Base-by-base conservation (phyloP, 2,329 filamentous ascomycete species). In the Scedosporium minutisporum region DNA sequence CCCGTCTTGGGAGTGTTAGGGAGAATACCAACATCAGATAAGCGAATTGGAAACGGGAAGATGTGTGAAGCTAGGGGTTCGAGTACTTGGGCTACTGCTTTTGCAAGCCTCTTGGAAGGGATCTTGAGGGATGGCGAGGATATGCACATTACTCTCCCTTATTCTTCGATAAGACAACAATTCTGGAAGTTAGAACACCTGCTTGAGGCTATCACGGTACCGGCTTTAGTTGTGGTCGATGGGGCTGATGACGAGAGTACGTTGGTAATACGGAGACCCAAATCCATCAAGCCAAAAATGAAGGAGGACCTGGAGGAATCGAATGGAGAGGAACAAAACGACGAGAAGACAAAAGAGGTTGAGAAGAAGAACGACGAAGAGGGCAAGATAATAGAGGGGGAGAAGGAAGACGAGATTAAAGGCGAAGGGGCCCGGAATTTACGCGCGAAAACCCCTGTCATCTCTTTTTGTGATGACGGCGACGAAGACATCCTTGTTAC, bases 51-150 rank as follows among this genome's bases (percentile, higher is more conserved):
- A 18, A 51, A 27, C 16, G 59, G 42, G 44, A 38, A n/a, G 59
- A 51, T 25, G n/a, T 61, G 16, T 16, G 59, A 53, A 16, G 14
- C 44, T 18, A 38, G 21, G 44, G 51, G 53, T 3, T 62, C 53
- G 25, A 59, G 33, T 14, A 78, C 76, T 1, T 88, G 85, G 86
- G 77, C 77, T 1, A 73, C 77, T 38, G 82, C 83, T 0, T 88
- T 88, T 62, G 78, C 82, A 46, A 73, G 76, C 3, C 71, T 87
- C 62, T 69, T 87, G 7, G 85, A 87, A 65, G 76, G 76, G 0
- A 73, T 83, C 3, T 70, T 87, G 18, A 75, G 83, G 9, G 86
- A 87, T 65, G 83, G 79, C 0, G 85, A 88, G 69, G 84, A 87
- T 65, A 78, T 83, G 73, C 77, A 78, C 1, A 76, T 88, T 3